Conservation (phyloP, 257 asterid species). For the Echium plantagineum region DNA sequence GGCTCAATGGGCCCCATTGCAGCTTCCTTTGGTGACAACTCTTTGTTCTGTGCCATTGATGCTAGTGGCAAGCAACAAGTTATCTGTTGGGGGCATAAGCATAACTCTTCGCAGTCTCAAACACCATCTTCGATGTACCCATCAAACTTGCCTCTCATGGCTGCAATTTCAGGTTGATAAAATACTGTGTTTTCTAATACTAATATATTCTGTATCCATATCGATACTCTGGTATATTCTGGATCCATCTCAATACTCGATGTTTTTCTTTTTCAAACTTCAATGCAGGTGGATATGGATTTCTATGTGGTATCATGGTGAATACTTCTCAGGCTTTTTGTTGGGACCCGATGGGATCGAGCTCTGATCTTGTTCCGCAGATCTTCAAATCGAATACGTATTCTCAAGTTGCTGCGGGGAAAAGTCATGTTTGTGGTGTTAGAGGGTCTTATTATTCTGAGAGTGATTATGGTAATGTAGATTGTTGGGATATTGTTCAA, state of each 20-base stretch:
- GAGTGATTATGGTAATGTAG: conserved; percentile 47
- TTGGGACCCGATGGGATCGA: conserved; percentile 43
- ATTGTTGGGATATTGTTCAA: conserved; percentile 70
- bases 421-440: conserved; percentile 69
- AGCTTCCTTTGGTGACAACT: conserved; percentile 58
- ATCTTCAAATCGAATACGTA: conserved; percentile 35
- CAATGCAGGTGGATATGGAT: conserved; percentile 52
- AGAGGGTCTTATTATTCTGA: conserved; percentile 64
- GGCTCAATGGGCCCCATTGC: conserved; percentile 86
- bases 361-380: conserved; percentile 60
- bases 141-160: conserved; percentile 47
- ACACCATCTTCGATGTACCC: conserved; percentile 16
- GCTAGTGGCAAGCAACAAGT: conserved; percentile 89
- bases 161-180: conserved; percentile 33
- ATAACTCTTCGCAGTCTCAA: conserved; percentile 16
- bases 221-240: too few relatives aligned
- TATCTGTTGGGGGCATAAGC: conserved; percentile 71
- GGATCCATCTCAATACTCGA: too few relatives aligned
- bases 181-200: too few relatives aligned
- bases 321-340: conserved; percentile 69
- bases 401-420: conserved; percentile 68
- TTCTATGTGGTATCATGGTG: conserved; percentile 69
- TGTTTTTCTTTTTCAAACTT: too few relatives aligned
- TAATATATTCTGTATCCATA: too few relatives aligned
- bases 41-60: conserved; percentile 80